phyloP scores from a whole-genome alignment of 1,284 basidiomycete species.

The Rhizoctonia solani region DNA sequence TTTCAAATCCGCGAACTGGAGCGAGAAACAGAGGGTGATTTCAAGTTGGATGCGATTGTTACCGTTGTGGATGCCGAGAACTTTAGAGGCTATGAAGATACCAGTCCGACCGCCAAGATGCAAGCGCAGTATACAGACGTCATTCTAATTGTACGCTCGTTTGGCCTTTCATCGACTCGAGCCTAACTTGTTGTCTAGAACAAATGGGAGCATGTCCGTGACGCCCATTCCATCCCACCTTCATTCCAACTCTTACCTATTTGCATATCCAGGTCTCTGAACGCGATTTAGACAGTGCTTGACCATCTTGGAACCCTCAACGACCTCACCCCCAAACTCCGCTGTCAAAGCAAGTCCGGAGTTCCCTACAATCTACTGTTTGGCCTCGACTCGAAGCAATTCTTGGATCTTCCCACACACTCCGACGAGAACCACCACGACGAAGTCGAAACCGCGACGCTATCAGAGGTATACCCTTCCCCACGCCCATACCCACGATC shows the following conservation, averaged over 20 bases:
- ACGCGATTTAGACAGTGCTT: slow-evolving; percentile 72
- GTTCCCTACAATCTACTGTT: slow-evolving; percentile 79
- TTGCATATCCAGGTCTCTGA: slow-evolving; percentile 57
- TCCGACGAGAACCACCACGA: slow-evolving; percentile 58
- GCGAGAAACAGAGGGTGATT: slow-evolving; percentile 68
- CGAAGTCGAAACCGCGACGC: slow-evolving; percentile 78
- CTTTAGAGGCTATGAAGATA: slow-evolving; percentile 88
- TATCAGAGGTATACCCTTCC: slow-evolving; percentile 51
- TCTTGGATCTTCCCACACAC: slow-evolving; percentile 49
- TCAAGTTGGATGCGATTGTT: slow-evolving; percentile 84
- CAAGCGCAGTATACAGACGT: slow-evolving; percentile 93
- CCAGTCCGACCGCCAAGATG: slow-evolving; percentile 84
- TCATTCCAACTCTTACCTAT: neutral
- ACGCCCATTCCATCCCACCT: neutral
- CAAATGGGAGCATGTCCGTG: slow-evolving; percentile 74
- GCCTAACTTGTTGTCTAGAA: slow-evolving; percentile 54
- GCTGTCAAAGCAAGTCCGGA: slow-evolving; percentile 63
- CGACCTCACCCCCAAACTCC: slow-evolving; percentile 82
- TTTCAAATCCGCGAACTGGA: slow-evolving; percentile 90
- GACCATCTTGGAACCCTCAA: slow-evolving; percentile 89
- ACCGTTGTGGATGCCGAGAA: slow-evolving; percentile 91
- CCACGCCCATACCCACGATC: slow-evolving; percentile 46
- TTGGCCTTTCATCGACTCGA: neutral
- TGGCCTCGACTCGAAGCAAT: slow-evolving; percentile 80
- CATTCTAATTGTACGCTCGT: slow-evolving; percentile 71